phyloP scores from a whole-genome alignment of 768 basidiomycete genomes.

The Leucocoprinus birnbaumii region DNA sequence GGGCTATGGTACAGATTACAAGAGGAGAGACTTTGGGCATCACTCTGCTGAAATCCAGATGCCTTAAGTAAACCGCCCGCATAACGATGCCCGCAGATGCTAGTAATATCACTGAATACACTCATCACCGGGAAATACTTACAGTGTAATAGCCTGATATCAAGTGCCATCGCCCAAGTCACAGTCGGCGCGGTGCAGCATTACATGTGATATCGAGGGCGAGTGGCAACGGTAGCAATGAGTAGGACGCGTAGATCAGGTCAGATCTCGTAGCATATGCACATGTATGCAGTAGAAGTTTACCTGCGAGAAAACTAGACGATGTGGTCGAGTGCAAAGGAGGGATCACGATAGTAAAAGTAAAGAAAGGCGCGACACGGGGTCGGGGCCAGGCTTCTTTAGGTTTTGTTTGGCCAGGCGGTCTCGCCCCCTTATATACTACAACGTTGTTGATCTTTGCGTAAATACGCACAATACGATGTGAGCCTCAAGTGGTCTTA shows the following conservation, averaged over 20 bases:
- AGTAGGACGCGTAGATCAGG: neutral
- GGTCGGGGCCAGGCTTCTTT: no score
- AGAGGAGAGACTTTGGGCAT: neutral
- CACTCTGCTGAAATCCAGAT: neutral
- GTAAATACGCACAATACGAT: neutral
- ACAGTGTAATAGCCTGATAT: slow-evolving; percentile 14
- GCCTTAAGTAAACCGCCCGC: neutral
- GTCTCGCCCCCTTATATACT: neutral
- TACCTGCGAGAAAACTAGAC: neutral
- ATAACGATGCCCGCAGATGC: neutral
- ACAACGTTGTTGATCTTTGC: neutral
- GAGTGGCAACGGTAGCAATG: no score
- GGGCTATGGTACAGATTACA: neutral
- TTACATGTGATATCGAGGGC: slow-evolving; percentile 19
- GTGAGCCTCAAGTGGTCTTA: neutral
- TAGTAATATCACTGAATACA: neutral
- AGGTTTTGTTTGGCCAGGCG: neutral
- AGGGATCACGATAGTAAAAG: slow-evolving; percentile 3
- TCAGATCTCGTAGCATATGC: neutral
- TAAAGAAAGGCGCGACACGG: neutral
- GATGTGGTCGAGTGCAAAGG: neutral
- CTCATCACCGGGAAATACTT: slow-evolving; percentile 5
- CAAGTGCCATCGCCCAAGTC: slow-evolving; percentile 16
- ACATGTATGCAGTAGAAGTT: neutral
- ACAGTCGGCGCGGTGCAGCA: neutral